phyloP scores from a whole-genome alignment of 139 green algal genomes.

The Chlamydomonas sp. region DNA sequence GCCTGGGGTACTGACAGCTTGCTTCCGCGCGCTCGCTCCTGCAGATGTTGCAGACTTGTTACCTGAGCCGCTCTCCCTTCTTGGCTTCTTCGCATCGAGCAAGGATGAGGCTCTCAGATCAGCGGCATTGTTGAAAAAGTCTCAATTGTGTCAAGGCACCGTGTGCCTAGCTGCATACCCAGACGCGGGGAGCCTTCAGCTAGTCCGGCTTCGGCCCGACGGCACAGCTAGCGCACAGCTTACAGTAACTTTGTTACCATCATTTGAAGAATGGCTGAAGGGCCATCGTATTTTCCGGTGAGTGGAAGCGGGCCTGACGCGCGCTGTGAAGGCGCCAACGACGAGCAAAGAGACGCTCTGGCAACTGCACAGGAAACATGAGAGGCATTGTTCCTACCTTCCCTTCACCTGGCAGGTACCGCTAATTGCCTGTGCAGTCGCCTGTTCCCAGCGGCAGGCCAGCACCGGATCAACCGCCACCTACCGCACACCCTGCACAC shows the following conservation, averaged over 20 bases:
- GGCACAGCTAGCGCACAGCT: background rate
- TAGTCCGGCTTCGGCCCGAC: background rate
- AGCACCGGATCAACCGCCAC: too few species aligned
- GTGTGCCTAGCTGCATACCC: background rate
- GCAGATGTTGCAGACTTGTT: conserved; percentile 31
- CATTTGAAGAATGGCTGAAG: conserved; percentile 20
- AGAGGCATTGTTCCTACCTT: too few species aligned
- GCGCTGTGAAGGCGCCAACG: too few species aligned
- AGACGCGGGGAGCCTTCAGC: background rate
- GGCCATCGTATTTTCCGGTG: background rate
- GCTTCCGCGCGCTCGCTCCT: too few species aligned
- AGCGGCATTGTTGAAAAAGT: background rate
- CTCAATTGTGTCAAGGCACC: background rate
- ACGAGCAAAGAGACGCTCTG: too few species aligned
- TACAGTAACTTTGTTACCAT: background rate
- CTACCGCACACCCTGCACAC: too few species aligned
- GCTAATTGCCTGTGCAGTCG: too few species aligned
- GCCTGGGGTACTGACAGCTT: too few species aligned
- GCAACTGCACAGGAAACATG: too few species aligned
- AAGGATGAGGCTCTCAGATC: background rate
- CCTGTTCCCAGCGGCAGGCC: too few species aligned
- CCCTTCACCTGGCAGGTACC: too few species aligned
- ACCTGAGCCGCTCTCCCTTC: background rate
- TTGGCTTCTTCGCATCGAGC: background rate
- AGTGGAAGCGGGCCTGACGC: background rate